A percentile compares a stretch with the other conserved stretches of the same genome.
These are phyloP conservation scores for Lachnum nothofagi DNA, from an alignment of 2,329 filamentous ascomycete genomes.

Conservation along the genomic window DNA sequence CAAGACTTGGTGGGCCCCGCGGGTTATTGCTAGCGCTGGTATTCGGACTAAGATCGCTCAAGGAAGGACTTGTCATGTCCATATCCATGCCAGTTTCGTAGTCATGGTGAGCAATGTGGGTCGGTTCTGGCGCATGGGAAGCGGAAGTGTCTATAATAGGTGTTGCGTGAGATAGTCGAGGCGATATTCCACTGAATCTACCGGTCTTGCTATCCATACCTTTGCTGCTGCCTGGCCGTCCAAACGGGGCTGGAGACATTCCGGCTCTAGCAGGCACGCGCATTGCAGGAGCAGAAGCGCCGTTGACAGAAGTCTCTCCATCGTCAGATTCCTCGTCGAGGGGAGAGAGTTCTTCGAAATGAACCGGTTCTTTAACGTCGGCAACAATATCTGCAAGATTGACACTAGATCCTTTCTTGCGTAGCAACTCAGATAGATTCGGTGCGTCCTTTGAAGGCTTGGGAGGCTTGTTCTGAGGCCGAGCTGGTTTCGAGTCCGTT, in stretches of 20 bases:
- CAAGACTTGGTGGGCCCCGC: slow-evolving; percentile 54
- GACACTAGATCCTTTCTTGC: slow-evolving; percentile 54
- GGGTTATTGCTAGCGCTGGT: slow-evolving; percentile 70
- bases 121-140: slow-evolving; percentile 18
- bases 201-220: slow-evolving; percentile 36
- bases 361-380: slow-evolving; percentile 53
- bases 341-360: slow-evolving; percentile 46
- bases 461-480: slow-evolving; percentile 36
- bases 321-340: slow-evolving; percentile 53
- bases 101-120: slow-evolving; percentile 16
- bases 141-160: slow-evolving; percentile 21
- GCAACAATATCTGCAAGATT: slow-evolving; percentile 58
- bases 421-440: slow-evolving; percentile 62
- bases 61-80: slow-evolving; percentile 46
- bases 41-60: slow-evolving; percentile 62
- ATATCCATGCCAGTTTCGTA: slow-evolving; percentile 15
- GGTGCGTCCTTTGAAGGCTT: slow-evolving; percentile 56
- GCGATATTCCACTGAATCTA: slow-evolving; percentile 38
- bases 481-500: slow-evolving; percentile 29
- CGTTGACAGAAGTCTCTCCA: slow-evolving; percentile 36
- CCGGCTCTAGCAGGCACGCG: slow-evolving; percentile 55
- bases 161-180: slow-evolving; percentile 35
- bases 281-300: slow-evolving; percentile 38
- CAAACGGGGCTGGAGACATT: slow-evolving; percentile 45
- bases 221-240: slow-evolving; percentile 55